A percentile compares a stretch with the other conserved stretches of the same genome.
Evolutionary conservation across 1,284 basidiomycete species (phyloP).

Genomic region (Caloboletus firmus): DNA sequence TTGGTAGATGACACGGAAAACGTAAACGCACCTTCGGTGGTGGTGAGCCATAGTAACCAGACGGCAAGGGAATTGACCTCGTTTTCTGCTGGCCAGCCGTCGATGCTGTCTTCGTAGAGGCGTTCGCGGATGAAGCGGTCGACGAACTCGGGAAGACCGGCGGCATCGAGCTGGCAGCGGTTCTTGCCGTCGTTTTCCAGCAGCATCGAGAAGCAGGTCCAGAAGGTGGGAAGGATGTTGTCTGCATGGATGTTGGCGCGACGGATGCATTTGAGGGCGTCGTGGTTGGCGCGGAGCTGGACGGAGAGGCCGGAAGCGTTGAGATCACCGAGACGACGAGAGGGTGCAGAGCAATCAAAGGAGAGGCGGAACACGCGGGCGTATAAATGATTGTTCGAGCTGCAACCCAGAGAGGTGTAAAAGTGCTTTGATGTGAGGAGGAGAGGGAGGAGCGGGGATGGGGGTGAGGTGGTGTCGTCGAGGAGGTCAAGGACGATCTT

Average conservation of each 20-base stretch:
- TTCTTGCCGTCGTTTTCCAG: conserved; percentile 80
- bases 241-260: conserved; percentile 39
- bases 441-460: conserved; percentile 47
- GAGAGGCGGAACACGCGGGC: not conserved
- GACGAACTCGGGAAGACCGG: conserved; percentile 49
- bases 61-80: conserved; percentile 51
- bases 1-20: not conserved
- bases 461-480: conserved; percentile 42
- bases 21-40: conserved; percentile 43
- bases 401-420: conserved; percentile 39
- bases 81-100: conserved; percentile 60
- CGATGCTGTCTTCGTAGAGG: conserved; percentile 42
- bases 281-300: conserved; percentile 50
- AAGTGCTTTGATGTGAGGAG: conserved; percentile 49
- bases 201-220: conserved; percentile 62
- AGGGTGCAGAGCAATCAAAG: conserved; percentile 35
- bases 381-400: conserved; percentile 31
- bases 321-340: conserved; percentile 50
- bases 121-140: conserved; percentile 45
- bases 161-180: conserved; percentile 55
- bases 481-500: conserved; percentile 53
- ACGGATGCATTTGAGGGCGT: conserved; percentile 44
- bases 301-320: conserved; percentile 39
- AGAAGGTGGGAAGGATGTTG: conserved; percentile 44
- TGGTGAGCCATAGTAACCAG: conserved; percentile 66